Evolutionary conservation across 1,284 basidiomycete species (phyloP), one percentile per base, ranked within the genome.

Genomic region (Pseudozyma sp.): DNA sequence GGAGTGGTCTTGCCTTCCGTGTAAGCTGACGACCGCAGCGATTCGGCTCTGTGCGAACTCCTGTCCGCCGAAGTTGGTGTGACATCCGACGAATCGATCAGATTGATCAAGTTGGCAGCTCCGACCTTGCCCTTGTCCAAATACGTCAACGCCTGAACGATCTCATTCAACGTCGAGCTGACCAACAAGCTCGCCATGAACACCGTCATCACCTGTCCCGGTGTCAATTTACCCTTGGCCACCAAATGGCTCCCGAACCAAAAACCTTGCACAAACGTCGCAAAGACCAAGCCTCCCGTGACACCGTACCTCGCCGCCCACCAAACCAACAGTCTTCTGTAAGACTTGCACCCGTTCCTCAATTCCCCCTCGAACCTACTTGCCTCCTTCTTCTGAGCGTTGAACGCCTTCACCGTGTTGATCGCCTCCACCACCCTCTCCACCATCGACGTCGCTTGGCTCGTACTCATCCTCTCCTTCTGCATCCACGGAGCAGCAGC

Each of bases 131-230:
- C 96, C 84, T 92, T 94, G 58, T 92, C 89, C 63, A 97, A 86
- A 16, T 87, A 86, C 58, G 92, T 90, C 66, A 95, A 86, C 57
- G 92, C 89, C 0, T 93, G 92, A 6, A 97, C 89, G 79, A 90
- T 90, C 88, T 91, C 90, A 83, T 97, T 94, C 6, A 97, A 85
- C 82, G 93, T 93, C 79, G 88, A 90, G 4, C 91, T 92, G 0
- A 93, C 94, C 60, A 97, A 91, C 47, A 98, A 87, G 82, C 93
- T 94, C 0, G 95, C 93, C 94, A 95, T 98, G 84, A 99, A 99
- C 48, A 96, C 94, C 33, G 92, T 91, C 90, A 95, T 94, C 71
- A 98, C 92, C 51, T 91, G 88, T 5, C 92, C 93, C 0, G 92
- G 87, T 1, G 86, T 86, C 54, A 90, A 87, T 63, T 88, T 89